Evolutionary conservation across 306 rosid genomes (phyloP).

Genomic region (Aeschynomene evenia): DNA sequence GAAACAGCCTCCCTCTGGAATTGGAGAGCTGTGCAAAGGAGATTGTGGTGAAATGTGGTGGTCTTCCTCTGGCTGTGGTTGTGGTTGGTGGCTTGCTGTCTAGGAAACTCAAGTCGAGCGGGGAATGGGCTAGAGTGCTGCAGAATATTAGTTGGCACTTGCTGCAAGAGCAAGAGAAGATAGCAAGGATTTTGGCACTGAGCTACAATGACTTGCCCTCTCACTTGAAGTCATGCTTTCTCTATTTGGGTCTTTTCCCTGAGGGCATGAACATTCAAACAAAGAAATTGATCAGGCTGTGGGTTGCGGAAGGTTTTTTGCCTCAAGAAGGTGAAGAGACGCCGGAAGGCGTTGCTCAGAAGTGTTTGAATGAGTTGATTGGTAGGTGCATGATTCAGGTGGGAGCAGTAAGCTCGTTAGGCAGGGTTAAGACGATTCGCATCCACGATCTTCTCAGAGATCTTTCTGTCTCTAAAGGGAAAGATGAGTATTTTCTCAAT

Average conservation of each 20-base stretch:
- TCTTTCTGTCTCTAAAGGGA: constrained; percentile 41
- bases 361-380: constrained; percentile 43
- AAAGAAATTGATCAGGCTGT: constrained; percentile 38
- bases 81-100: constrained; percentile 51
- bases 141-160: constrained; percentile 39
- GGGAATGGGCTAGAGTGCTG: constrained; percentile 41
- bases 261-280: constrained; percentile 36
- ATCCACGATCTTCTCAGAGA: constrained; percentile 49
- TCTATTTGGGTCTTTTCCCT: constrained; percentile 46
- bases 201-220: constrained; percentile 49
- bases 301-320: constrained; percentile 51
- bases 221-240: constrained; percentile 44
- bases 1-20: constrained; percentile 22
- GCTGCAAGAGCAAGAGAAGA: constrained; percentile 37
- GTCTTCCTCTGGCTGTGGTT: constrained; percentile 50
- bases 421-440: constrained; percentile 44
- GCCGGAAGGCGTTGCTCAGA: constrained; percentile 44
- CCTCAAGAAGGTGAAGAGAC: constrained; percentile 44
- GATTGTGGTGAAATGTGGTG: constrained; percentile 41
- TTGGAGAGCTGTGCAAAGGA: constrained; percentile 38
- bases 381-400: constrained; percentile 52
- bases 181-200: constrained; percentile 38
- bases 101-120: constrained; percentile 34
- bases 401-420: constrained; percentile 43
- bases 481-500: constrained; percentile 37